Percentiles rank a stretch among this genome's conserved stretches.
Evolutionary conservation across 371 early-diverging fungal genomes (phyloP).

Genomic region (Smittium mucronatum): DNA sequence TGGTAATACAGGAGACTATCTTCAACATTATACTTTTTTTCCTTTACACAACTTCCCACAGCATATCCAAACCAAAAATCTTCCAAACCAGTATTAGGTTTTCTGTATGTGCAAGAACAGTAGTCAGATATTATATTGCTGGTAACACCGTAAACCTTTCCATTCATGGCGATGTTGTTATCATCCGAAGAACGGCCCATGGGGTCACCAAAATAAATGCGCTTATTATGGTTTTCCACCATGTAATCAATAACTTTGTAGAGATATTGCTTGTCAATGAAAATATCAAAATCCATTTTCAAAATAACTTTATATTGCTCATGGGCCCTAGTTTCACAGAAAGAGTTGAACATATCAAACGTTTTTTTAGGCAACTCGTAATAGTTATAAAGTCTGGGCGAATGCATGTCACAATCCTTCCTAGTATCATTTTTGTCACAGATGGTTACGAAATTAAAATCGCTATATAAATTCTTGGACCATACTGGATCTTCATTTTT

Average conservation of each 20-base stretch:
- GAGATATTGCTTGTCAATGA: not conserved
- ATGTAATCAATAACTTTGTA: not conserved
- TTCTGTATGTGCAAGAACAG: not conserved
- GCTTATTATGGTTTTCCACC: not conserved
- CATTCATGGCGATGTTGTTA: not conserved
- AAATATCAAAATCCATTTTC: conserved; percentile 10
- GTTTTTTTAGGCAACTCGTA: not conserved
- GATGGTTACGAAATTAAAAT: not conserved
- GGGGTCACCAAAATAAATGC: conserved; percentile 10
- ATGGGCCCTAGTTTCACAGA: not conserved
- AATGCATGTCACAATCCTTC: not conserved
- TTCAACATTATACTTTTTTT: not conserved
- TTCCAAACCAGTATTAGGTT: conserved; percentile 1
- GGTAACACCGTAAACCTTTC: conserved; percentile 1
- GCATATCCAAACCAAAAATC: conserved; percentile 1
- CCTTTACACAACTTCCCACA: not conserved
- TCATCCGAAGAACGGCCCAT: not conserved
- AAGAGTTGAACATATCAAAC: not conserved
- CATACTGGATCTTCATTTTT: not conserved
- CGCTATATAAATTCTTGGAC: not conserved
- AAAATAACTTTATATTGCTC: conserved; percentile 12
- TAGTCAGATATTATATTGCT: not conserved
- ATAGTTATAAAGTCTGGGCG: not conserved
- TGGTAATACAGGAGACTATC: not conserved
- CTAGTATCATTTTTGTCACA: not conserved